Base-by-base conservation (phyloP, 1,139 yeast species). In the Pichia sp. region DNA sequence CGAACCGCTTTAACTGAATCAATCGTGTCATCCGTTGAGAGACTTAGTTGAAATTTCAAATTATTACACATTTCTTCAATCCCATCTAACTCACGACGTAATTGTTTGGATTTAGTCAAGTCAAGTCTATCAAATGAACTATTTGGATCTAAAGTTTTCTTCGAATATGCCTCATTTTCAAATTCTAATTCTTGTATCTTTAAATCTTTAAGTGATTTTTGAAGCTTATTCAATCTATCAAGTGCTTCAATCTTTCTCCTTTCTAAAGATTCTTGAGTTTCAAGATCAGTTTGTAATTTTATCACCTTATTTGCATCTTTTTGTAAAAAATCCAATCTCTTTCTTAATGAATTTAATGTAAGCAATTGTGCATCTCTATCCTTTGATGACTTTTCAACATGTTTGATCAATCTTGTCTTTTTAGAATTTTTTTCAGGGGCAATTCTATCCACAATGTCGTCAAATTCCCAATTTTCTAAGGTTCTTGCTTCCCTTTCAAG, bases 381-480 rank as follows among this genome's bases (percentile, higher is more conserved):
- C n/a, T 30, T 41, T 10, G 45, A n/a, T 2, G 57, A 42, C 31
- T 44, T 45, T 9, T 34, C 47, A 16, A 16, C 16, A 16, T 16
- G 16, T 16, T 16, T 16, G 16, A 16, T 16, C 16, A 16, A 16
- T 16, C 16, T 16, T 16, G 16, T 16, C 16, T 16, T 16, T 16
- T 16, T 16, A 16, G 16, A 16, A 16, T 16, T 16, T 16, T 16
- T 16, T 16, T 16, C 16, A 16, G 16, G 16, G 35, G 53, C 42
- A 43, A 53, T 31, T 57, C 43, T 42, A 9, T 49, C 53, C 22
- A 49, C 42, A 24, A 53, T 51, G 26, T 75, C 80, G 35, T 67
- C 82, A 57, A 87, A 87, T 54, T 87, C 90, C 24, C 87, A 82
- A 78, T 80, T 82, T 62, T 90, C 97, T 52, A 90, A 72, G 59